Evolutionary conservation across 768 basidiomycete genomes (phyloP).

Genomic region (Pleurotus eryngii): DNA sequence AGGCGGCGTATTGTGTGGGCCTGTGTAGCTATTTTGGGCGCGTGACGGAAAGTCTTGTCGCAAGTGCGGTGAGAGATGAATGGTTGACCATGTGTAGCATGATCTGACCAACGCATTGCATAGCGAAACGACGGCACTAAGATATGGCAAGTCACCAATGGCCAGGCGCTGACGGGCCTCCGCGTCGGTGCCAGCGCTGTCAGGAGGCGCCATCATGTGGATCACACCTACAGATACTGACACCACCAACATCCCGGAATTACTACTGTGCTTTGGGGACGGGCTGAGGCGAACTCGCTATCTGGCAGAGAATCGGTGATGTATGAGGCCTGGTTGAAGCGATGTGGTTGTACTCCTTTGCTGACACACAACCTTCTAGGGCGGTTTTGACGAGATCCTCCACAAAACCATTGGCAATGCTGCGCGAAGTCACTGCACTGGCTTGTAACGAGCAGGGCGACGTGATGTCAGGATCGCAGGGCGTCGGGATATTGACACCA

Average conservation of each 20-base stretch:
- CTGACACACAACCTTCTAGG: not conserved
- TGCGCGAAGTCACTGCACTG: not conserved
- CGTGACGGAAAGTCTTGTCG: constrained; percentile 15
- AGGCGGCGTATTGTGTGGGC: constrained; percentile 12
- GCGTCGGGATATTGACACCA: not conserved
- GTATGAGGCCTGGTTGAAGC: not conserved
- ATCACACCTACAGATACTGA: constrained; percentile 1
- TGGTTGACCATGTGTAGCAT: not conserved
- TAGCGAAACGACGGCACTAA: no score
- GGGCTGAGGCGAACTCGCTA: no score
- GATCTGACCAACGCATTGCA: no score
- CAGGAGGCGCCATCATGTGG: constrained; percentile 3
- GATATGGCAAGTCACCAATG: no score
- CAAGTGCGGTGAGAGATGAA: constrained; percentile 14
- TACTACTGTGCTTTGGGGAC: no score
- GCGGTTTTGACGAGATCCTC: not conserved
- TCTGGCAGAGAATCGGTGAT: not conserved
- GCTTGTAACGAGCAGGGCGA: not conserved
- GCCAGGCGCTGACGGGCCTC: no score
- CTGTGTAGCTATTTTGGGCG: constrained; percentile 16
- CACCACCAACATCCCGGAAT: not conserved
- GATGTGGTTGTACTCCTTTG: not conserved
- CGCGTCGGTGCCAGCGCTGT: not conserved
- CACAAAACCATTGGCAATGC: not conserved
- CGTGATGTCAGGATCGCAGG: not conserved